A percentile compares a stretch with the other conserved stretches of the same genome.
These are phyloP conservation scores for Anthoceros angustus DNA, from an alignment of 225 moss, liverwort and hornwort genomes.

Conservation along the genomic window DNA sequence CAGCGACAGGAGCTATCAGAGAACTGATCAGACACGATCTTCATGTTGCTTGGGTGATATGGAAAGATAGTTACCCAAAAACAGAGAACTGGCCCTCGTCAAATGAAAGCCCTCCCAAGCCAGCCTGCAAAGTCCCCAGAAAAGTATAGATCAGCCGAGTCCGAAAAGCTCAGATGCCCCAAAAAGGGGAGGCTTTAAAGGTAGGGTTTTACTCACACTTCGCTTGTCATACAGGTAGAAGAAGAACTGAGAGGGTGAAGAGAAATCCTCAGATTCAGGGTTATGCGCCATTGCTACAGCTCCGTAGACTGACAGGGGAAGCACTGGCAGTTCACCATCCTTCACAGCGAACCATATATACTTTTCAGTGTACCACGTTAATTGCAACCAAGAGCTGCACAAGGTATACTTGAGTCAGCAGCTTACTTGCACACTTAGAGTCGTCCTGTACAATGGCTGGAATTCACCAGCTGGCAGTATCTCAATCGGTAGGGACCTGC, in stretches of 20 bases:
- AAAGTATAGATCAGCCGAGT: neutral
- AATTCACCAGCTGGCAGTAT: constrained; percentile 87
- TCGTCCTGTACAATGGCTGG: constrained; percentile 86
- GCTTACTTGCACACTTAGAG: constrained; percentile 61
- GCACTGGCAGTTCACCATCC: constrained; percentile 90
- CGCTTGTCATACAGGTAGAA: constrained; percentile 91
- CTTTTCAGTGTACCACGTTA: neutral
- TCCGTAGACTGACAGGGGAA: constrained; percentile 87
- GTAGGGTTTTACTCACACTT: constrained; percentile 17
- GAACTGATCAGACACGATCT: neutral
- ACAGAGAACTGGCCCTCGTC: constrained; percentile 99
- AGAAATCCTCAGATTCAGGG: constrained; percentile 62
- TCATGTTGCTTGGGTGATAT: neutral
- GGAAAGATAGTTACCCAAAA: constrained; percentile 36
- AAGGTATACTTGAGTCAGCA: neutral
- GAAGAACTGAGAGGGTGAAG: constrained; percentile 92
- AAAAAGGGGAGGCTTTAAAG: neutral
- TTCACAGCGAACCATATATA: constrained; percentile 11
- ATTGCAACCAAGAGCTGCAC: neutral
- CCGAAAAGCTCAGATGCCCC: neutral
- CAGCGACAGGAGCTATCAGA: neutral
- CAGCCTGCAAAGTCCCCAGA: constrained; percentile 27
- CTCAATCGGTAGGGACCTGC: constrained; percentile 73
- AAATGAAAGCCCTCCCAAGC: constrained; percentile 88
- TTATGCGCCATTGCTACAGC: constrained; percentile 98